Conservation (phyloP, 768 basidiomycete species). For the Calocera viscosa region DNA sequence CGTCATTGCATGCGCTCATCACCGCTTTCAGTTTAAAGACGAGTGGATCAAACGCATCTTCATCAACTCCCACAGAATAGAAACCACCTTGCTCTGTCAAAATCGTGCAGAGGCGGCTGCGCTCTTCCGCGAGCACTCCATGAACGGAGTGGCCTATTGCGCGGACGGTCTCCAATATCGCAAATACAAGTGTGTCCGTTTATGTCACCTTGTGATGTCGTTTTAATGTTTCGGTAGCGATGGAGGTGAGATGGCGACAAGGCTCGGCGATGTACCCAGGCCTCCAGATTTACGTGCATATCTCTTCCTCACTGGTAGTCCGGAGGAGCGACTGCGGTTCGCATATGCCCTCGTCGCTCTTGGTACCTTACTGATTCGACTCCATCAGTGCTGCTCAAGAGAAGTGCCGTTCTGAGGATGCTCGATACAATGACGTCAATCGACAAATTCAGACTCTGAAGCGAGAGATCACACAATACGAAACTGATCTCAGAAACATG, state of each 20-base stretch:
- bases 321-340: neutral
- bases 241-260: slow-evolving; percentile 47
- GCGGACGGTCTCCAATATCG: slow-evolving; percentile 49
- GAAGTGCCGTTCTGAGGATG: neutral
- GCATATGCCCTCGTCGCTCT: neutral
- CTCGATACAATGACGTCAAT: neutral
- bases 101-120: slow-evolving; percentile 53
- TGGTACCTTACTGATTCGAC: neutral
- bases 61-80: slow-evolving; percentile 62
- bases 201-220: neutral
- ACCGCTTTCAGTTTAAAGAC: slow-evolving; percentile 49
- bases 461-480: neutral
- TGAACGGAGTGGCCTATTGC: slow-evolving; percentile 38
- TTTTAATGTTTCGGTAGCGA: slow-evolving; percentile 34
- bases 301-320: neutral
- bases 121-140: slow-evolving; percentile 37
- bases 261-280: neutral
- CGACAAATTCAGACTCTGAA: neutral
- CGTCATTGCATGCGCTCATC: neutral
- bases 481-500: neutral
- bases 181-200: slow-evolving; percentile 44
- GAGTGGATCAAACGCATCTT: slow-evolving; percentile 65
- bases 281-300: neutral
- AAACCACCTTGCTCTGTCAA: slow-evolving; percentile 52
- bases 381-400: neutral